Conservation (phyloP, 2,329 filamentous ascomycete genomes). For the Chaetomiaceae sp. region DNA sequence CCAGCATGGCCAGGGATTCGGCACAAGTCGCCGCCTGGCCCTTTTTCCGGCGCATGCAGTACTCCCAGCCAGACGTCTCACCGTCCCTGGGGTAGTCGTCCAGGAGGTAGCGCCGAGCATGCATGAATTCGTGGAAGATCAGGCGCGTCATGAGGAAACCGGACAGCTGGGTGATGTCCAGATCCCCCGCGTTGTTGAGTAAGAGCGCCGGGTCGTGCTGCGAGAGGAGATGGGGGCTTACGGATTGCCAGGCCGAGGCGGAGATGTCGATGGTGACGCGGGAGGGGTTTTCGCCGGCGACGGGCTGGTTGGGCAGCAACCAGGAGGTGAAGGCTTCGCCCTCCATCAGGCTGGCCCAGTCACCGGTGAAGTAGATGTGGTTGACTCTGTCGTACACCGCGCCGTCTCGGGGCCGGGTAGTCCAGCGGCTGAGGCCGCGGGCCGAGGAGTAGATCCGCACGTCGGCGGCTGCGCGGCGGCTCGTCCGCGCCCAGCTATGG, state of each 20-base stretch:
- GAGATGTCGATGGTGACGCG: constrained; percentile 7
- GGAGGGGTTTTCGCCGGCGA: not conserved
- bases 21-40: not conserved
- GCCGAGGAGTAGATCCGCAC: constrained; percentile 7
- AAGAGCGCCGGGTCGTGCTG: not conserved
- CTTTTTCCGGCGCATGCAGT: constrained; percentile 3
- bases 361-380: not conserved
- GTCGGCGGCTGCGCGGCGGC: not conserved
- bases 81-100: not conserved
- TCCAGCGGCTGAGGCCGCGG: not conserved
- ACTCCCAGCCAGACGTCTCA: not conserved
- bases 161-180: not conserved
- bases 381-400: constrained; percentile 2
- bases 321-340: constrained; percentile 1
- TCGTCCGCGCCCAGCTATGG: constrained; percentile 5
- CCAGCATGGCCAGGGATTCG: constrained; percentile 10
- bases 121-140: constrained; percentile 14
- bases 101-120: not conserved
- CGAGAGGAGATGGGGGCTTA: not conserved
- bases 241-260: not conserved
- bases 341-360: not conserved
- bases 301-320: not conserved
- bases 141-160: not conserved
- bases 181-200: not conserved
- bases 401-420: not conserved